Evolutionary conservation across 2,329 filamentous ascomycete genomes (phyloP), one percentile per base, ranked within the genome.

Genomic region (Cordyceps fumosorosea): DNA sequence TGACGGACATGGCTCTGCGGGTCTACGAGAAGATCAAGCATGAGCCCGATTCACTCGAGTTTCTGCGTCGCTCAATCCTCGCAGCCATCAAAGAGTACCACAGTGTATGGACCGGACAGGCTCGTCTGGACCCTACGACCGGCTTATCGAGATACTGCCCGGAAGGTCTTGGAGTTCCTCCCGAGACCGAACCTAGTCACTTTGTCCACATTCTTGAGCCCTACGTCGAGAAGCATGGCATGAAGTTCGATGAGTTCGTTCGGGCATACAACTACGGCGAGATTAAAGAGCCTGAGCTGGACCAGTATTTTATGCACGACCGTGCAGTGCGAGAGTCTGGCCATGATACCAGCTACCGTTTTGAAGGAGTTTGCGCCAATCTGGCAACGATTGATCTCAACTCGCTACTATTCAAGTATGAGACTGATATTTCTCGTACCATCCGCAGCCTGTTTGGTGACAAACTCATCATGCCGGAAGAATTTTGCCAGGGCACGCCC

Each of bases 81-180:
- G 93, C 95, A 7, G 95, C 93, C 12, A 97, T 98, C 79, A 99
- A 98, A 76, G 93, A 97, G 74, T 97, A 97, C 73, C 87, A 96
- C 75, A 90, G 84, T 63, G 90, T 96, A 3, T 97, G 93, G 93
- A 90, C 86, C 75, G 78, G 84, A 11, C 83, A 88, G 67, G 93
- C 93, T 59, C 87, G 93, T 44, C 81, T 89, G 53, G 93, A 97
- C 67, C 84, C 84, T 0, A 82, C 84, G 51, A 91, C 89, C 24
- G 91, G 91, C 5, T 80, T 97, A 24, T 95, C 92, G 8, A 83
- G 91, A 67, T 97, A 97, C 75, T 84, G 90, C 53, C 91, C 93
- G 0, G 86, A 90, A 70, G 93, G 93, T 44, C 76, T 87, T 55
- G 93, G 93, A 26, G 91, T 97, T 10, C 93, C 93, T 2, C 93